Base-by-base conservation (phyloP, 208 protist species). In the Leishmania turanica region DNA sequence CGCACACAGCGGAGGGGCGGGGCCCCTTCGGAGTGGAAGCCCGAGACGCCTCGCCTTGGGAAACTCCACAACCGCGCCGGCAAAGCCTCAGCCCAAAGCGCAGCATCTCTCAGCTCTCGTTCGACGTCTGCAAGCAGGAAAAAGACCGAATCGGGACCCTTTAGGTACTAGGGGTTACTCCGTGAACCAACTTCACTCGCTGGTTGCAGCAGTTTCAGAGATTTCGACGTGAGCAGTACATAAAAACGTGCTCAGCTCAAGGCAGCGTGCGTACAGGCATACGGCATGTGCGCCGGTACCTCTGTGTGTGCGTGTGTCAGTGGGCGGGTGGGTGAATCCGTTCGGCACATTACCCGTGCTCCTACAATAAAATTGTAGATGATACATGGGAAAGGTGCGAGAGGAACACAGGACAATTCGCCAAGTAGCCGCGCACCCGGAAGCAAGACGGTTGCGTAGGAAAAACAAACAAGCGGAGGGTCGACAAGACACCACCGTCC, bases 71-170 rank as follows among this genome's bases (percentile, higher is more conserved):
- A 79, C 31, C 19, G 45, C 68, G 66, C 79, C 66, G n/a, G 75
- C 66, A 45, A 79, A 60, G 21, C 79, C 80, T 5, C 66, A 51
- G 21, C 47, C 74, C 24, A 76, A 76, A 79, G 75, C 75, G 80
- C 62, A 58, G 0, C 53, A 51, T 7, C 0, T 84, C 75, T 0
- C 5, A 66, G 40, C 13, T 31, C 54, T 37, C 51, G 1, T 3
- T 21, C 8, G 40, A 53, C 80, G 1, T 79, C 66, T 53, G 76
- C 73, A 45, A 19, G n/a, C 27, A 64, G 79, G 11, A 75, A 73
- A 73, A 27, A 83, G 37, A 1, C 31, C 80, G 31, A 15, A 72
- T 27, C 45, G 45, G 51, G 80, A 1, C 51, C 42, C 27, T 65
- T 75, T 9, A 79, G 75, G 31, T 75, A 3, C 3, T 62, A 72